These are phyloP conservation scores for Tylopilus sp. DNA, from an alignment of 1,284 basidiomycete genomes.

Conservation along the genomic window DNA sequence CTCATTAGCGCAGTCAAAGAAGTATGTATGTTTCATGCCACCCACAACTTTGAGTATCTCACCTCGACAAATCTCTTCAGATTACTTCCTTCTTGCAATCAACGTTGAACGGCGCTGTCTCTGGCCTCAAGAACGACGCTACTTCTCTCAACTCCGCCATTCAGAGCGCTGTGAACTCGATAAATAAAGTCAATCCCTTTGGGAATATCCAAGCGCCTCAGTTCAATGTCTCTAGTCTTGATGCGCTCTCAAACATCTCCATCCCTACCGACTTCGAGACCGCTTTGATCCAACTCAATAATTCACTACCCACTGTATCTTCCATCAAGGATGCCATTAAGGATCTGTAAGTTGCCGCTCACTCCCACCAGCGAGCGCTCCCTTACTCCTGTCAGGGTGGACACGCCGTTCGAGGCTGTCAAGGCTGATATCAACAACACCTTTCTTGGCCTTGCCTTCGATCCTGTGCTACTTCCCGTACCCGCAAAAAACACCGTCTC, in stretches of 20 bases:
- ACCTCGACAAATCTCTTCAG: constrained; percentile 38
- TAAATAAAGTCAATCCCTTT: constrained; percentile 74
- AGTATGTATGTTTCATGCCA: constrained; percentile 53
- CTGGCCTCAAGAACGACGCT: constrained; percentile 71
- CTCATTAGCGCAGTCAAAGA: constrained; percentile 79
- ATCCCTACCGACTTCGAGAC: constrained; percentile 80
- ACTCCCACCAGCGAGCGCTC: background rate
- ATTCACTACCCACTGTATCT: constrained; percentile 74
- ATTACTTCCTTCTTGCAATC: constrained; percentile 64
- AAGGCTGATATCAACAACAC: constrained; percentile 87
- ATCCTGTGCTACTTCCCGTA: constrained; percentile 68
- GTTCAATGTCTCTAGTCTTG: constrained; percentile 69
- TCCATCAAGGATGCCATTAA: constrained; percentile 74
- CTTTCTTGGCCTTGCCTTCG: constrained; percentile 65
- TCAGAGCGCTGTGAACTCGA: constrained; percentile 54
- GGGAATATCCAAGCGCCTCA: constrained; percentile 63
- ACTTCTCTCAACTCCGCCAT: constrained; percentile 67
- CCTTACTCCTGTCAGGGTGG: constrained; percentile 50
- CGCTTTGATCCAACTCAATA: constrained; percentile 71
- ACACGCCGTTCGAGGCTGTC: constrained; percentile 80
- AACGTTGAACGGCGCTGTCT: constrained; percentile 58
- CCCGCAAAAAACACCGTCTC: constrained; percentile 61
- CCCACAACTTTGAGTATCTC: constrained; percentile 6
- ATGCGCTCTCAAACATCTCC: constrained; percentile 71
- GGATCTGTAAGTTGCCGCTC: constrained; percentile 51